These are phyloP conservation scores for Cryptococcus hybrid DNA, from an alignment of 1,284 basidiomycete genomes.

Conservation along the genomic window DNA sequence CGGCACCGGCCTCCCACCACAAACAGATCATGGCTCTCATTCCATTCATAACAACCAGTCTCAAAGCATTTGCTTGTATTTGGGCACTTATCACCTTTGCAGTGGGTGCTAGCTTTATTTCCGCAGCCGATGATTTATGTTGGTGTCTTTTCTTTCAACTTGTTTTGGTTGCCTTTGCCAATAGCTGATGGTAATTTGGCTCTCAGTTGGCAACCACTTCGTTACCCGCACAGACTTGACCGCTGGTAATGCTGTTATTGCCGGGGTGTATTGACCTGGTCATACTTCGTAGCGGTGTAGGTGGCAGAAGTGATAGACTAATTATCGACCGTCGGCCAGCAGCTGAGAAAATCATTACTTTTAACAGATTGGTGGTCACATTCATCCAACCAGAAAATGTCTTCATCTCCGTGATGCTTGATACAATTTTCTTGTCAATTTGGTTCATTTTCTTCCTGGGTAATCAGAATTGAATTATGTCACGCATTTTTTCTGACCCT, in stretches of 20 bases:
- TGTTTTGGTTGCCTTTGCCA: neutral
- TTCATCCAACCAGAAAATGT: slow-evolving; percentile 19
- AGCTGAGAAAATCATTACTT: neutral
- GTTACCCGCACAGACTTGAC: slow-evolving; percentile 14
- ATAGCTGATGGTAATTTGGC: neutral
- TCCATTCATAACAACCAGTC: slow-evolving; percentile 19
- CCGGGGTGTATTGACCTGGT: slow-evolving; percentile 24
- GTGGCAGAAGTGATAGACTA: slow-evolving; percentile 2
- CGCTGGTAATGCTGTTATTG: slow-evolving; percentile 33
- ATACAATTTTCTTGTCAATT: slow-evolving; percentile 12
- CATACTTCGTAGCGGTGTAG: slow-evolving; percentile 33
- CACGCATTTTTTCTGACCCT: too few relatives aligned
- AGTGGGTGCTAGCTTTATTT: slow-evolving; percentile 21
- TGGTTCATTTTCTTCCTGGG: slow-evolving; percentile 28
- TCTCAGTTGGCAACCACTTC: neutral
- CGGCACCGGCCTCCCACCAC: too few relatives aligned
- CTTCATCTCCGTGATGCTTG: slow-evolving; percentile 5
- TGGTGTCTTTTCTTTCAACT: neutral
- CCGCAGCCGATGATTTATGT: slow-evolving; percentile 18
- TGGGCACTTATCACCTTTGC: slow-evolving; percentile 29
- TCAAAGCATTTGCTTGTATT: slow-evolving; percentile 27
- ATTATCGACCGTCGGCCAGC: neutral
- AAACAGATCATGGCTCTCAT: slow-evolving; percentile 8
- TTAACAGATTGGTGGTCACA: slow-evolving; percentile 17
- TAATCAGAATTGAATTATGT: slow-evolving; percentile 1